phyloP scores from a whole-genome alignment of 371 early-diverging fungal genomes.

The Mortierella sp. region DNA sequence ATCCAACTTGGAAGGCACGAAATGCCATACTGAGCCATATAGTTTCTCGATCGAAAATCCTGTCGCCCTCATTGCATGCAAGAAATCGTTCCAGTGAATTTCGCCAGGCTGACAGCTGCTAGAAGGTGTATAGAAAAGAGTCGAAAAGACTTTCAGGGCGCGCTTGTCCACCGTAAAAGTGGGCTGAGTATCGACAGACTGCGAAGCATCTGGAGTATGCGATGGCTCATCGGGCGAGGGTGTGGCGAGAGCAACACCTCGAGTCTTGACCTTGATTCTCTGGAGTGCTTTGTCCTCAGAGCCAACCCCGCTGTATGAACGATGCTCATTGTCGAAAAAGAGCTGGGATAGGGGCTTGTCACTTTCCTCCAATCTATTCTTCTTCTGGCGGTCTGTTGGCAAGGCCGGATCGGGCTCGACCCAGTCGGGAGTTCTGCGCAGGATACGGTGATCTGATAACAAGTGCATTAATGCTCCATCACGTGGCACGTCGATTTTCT shows the following conservation, averaged over 20 bases:
- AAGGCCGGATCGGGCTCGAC: slow-evolving; percentile 20
- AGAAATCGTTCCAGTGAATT: slow-evolving; percentile 40
- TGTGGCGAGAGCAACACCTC: slow-evolving; percentile 15
- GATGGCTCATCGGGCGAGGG: slow-evolving; percentile 13
- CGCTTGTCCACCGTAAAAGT: slow-evolving; percentile 36
- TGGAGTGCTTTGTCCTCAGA: slow-evolving; percentile 2
- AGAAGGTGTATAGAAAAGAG: slow-evolving; percentile 33
- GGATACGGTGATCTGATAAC: slow-evolving; percentile 19
- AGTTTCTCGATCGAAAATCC: slow-evolving; percentile 31
- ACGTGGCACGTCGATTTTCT: slow-evolving; percentile 12
- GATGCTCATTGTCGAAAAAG: slow-evolving; percentile 22
- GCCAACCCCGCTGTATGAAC: slow-evolving; percentile 13
- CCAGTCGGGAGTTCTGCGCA: slow-evolving; percentile 38
- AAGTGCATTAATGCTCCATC: slow-evolving; percentile 13
- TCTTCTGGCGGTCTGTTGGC: slow-evolving; percentile 14
- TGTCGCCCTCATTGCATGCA: slow-evolving; percentile 37
- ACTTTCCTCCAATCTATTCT: slow-evolving; percentile 9
- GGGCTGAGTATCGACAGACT: slow-evolving; percentile 21
- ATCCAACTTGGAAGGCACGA: slow-evolving; percentile 33
- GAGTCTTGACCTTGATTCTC: slow-evolving; percentile 42
- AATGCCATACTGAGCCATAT: slow-evolving; percentile 43
- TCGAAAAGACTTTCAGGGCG: slow-evolving; percentile 32
- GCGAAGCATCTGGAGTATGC: slow-evolving; percentile 2
- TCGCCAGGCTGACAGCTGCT: slow-evolving; percentile 31
- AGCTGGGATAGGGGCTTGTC: too few relatives aligned